These are phyloP conservation scores for Cudoniella acicularis DNA, from an alignment of 495 filamentous ascomycete genomes.

Conservation along the genomic window DNA sequence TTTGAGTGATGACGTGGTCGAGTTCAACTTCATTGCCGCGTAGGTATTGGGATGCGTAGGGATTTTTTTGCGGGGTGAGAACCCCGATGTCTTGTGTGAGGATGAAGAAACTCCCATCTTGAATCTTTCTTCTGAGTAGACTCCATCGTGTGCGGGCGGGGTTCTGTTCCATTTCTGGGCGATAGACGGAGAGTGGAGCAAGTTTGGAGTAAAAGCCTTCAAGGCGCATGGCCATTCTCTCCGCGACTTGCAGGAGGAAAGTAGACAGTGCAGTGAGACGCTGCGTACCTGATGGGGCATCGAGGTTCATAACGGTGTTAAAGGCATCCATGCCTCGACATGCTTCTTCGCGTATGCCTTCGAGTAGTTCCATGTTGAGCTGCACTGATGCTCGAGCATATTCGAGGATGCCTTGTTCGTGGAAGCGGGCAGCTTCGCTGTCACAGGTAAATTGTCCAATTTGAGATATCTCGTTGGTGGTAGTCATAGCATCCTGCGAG, in stretches of 20 bases:
- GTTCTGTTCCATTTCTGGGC: slow-evolving; percentile 30
- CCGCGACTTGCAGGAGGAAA: slow-evolving; percentile 30
- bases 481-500: slow-evolving; percentile 23
- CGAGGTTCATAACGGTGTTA: slow-evolving; percentile 25
- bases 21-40: slow-evolving; percentile 24
- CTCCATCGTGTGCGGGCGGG: slow-evolving; percentile 32
- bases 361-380: slow-evolving; percentile 28
- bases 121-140: slow-evolving; percentile 25
- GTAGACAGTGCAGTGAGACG: slow-evolving; percentile 24
- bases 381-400: slow-evolving; percentile 29
- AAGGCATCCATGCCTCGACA: slow-evolving; percentile 33
- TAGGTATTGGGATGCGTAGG: neutral
- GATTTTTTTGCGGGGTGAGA: neutral
- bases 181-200: slow-evolving; percentile 27
- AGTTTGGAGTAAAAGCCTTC: slow-evolving; percentile 29
- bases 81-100: slow-evolving; percentile 23
- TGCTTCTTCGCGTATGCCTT: slow-evolving; percentile 29
- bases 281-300: slow-evolving; percentile 17
- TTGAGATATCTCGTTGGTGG: slow-evolving; percentile 28
- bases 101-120: slow-evolving; percentile 31
- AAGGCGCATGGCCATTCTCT: slow-evolving; percentile 29
- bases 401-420: slow-evolving; percentile 29
- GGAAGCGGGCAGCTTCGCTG: slow-evolving; percentile 26
- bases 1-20: slow-evolving; percentile 26
- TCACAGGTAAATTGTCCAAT: slow-evolving; percentile 32